Percentiles rank a stretch among this genome's conserved stretches.
Evolutionary conservation across 2,329 filamentous ascomycete species (phyloP).

Genomic region (Cladosporium sp.): DNA sequence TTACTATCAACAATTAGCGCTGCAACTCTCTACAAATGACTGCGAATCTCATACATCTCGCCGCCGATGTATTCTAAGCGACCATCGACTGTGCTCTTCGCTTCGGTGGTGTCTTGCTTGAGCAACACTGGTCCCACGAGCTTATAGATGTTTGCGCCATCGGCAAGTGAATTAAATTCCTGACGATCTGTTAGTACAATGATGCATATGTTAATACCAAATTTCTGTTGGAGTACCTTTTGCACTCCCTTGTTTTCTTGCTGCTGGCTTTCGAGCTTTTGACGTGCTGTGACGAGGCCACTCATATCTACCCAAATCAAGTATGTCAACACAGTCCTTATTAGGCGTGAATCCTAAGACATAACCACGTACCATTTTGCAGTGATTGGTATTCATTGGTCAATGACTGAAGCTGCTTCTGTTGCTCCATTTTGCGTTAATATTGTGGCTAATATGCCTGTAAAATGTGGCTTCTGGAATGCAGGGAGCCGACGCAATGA

Average conservation of each 20-base stretch:
- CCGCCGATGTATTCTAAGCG: conserved; percentile 88
- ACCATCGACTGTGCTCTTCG: conserved; percentile 83
- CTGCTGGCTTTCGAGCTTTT: conserved; percentile 89
- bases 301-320: conserved; percentile 63
- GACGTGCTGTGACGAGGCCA: conserved; percentile 68
- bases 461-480: too few species aligned
- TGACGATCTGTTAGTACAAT: conserved; percentile 32
- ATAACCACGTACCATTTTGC: conserved; percentile 62
- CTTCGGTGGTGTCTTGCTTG: conserved; percentile 91
- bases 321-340: not conserved
- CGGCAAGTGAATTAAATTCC: conserved; percentile 77
- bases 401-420: conserved; percentile 74
- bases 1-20: conserved; percentile 43
- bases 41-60: conserved; percentile 65
- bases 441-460: too few species aligned
- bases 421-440: conserved; percentile 47
- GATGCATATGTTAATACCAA: not conserved
- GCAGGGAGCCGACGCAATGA: too few species aligned
- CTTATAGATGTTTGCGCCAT: conserved; percentile 91
- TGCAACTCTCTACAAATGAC: not conserved
- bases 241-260: conserved; percentile 89
- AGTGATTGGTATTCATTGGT: conserved; percentile 85
- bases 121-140: conserved; percentile 86
- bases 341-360: not conserved
- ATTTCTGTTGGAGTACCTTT: conserved; percentile 52